phyloP scores from a whole-genome alignment of 371 early-diverging fungal genomes.

The Encephalitozoon hellem region DNA sequence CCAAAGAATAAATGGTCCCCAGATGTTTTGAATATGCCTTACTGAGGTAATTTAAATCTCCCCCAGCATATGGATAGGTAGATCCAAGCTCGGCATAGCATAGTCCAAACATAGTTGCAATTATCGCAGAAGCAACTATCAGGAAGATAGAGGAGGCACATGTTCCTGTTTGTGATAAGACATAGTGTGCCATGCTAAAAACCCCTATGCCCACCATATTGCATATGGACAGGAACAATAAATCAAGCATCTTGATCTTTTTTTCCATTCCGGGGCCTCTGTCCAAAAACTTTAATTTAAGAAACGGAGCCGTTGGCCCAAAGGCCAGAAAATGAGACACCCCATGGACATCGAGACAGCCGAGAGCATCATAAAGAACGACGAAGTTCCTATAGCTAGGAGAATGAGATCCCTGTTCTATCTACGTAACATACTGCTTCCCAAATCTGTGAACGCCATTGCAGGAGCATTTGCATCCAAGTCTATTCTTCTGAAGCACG shows the following conservation, averaged over 20 bases:
- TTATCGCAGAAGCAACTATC: not conserved
- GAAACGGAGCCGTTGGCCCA: not conserved
- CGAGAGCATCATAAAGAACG: not conserved
- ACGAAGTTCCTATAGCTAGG: constrained; percentile 23
- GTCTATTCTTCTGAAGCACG: constrained; percentile 89
- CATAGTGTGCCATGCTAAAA: not conserved
- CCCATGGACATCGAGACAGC: constrained; percentile 8
- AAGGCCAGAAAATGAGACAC: not conserved
- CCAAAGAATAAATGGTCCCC: not conserved
- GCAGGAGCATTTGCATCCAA: constrained; percentile 67
- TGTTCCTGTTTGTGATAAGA: not conserved
- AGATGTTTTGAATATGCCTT: constrained; percentile 12
- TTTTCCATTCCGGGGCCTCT: not conserved
- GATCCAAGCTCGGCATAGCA: constrained; percentile 46
- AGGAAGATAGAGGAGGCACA: not conserved
- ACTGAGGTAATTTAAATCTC: constrained; percentile 25
- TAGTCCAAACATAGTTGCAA: constrained; percentile 17
- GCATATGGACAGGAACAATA: constrained; percentile 3
- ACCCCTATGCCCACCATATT: constrained; percentile 21
- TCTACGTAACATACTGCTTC: constrained; percentile 72
- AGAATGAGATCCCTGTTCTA: constrained; percentile 76
- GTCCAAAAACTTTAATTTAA: not conserved
- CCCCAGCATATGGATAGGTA: constrained; percentile 34
- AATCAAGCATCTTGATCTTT: not conserved
- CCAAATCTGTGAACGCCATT: constrained; percentile 68